Evolutionary conservation across 805 yeast species (phyloP).

Genomic region (Nakazawaea ernobii): DNA sequence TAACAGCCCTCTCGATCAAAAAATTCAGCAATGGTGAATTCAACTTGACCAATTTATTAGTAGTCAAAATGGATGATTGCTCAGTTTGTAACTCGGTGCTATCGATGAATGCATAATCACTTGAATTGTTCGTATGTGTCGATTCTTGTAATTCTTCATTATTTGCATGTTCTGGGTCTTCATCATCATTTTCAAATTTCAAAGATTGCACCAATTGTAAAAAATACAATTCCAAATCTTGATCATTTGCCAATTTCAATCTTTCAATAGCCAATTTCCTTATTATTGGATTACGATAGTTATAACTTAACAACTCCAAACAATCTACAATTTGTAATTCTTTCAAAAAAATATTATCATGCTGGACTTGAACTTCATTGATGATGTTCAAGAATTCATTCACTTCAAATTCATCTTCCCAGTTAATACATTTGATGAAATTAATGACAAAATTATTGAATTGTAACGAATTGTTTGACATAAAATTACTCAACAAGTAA

Average conservation of each 20-base stretch:
- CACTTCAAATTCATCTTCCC: slow-evolving; percentile 81
- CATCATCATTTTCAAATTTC: slow-evolving; percentile 54
- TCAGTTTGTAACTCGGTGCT: slow-evolving; percentile 5
- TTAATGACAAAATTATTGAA: slow-evolving; percentile 40
- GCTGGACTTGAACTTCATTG: slow-evolving; percentile 21
- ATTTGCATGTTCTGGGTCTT: slow-evolving; percentile 13
- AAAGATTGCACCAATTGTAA: slow-evolving; percentile 90
- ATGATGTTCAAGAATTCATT: slow-evolving; percentile 55
- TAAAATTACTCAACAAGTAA: slow-evolving; percentile 55
- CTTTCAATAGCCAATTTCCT: slow-evolving; percentile 87
- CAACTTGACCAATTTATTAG: slow-evolving; percentile 18
- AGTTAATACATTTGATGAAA: slow-evolving; percentile 79
- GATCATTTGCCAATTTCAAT: slow-evolving; percentile 69
- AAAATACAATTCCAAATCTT: slow-evolving; percentile 73
- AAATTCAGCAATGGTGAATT: slow-evolving; percentile 67
- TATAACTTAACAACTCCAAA: slow-evolving; percentile 76
- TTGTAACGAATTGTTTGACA: slow-evolving; percentile 23
- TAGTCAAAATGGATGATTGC: not conserved
- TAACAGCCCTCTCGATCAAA: slow-evolving; percentile 63
- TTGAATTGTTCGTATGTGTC: slow-evolving; percentile 19
- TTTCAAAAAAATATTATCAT: slow-evolving; percentile 22
- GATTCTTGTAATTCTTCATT: slow-evolving; percentile 15
- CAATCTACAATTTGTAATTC: slow-evolving; percentile 31
- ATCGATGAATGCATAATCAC: slow-evolving; percentile 28
- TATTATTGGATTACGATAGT: slow-evolving; percentile 66